Percentiles rank a stretch among this genome's conserved stretches.
These are phyloP conservation scores for Euphorbia lathyris DNA, from an alignment of 345 rosid species.

Conservation along the genomic window DNA sequence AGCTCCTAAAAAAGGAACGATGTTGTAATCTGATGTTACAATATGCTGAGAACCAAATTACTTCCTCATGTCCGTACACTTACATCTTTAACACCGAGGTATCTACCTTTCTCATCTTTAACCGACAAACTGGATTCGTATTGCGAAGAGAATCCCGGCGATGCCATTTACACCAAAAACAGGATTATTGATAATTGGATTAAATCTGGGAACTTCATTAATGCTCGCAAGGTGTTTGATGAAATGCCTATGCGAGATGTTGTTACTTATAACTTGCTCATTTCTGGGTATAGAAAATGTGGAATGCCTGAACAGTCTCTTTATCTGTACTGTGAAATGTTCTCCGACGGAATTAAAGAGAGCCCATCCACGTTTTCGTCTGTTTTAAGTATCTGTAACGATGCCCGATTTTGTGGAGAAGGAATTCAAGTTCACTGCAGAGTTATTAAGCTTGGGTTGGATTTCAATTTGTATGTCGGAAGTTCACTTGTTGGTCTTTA, in stretches of 20 bases:
- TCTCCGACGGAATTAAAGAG: conserved; percentile 51
- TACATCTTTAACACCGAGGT: conserved; percentile 28
- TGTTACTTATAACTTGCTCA: conserved; percentile 61
- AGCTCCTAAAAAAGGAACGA: no score
- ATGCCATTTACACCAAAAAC: conserved; percentile 37
- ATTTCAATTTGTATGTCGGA: conserved; percentile 47
- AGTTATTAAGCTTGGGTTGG: conserved; percentile 53
- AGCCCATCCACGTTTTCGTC: conserved; percentile 64
- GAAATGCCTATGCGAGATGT: conserved; percentile 54
- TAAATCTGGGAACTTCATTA: conserved; percentile 37
- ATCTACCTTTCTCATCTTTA: conserved; percentile 14
- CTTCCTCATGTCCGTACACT: conserved; percentile 30
- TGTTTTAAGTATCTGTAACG: conserved; percentile 55
- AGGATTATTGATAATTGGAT: conserved; percentile 35
- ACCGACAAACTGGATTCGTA: conserved; percentile 26
- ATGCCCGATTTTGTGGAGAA: conserved; percentile 38
- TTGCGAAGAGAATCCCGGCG: conserved; percentile 26
- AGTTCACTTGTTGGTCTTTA: conserved; percentile 63
- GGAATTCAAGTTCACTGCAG: conserved; percentile 75
- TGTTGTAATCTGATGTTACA: neutral
- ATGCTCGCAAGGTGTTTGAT: conserved; percentile 52
- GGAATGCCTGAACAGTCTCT: conserved; percentile 40
- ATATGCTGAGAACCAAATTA: conserved; percentile 37
- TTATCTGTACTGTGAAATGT: conserved; percentile 48
- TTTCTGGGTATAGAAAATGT: conserved; percentile 49